These are phyloP conservation scores for Botrytis porri DNA, from an alignment of 2,329 filamentous ascomycete genomes.

Conservation along the genomic window DNA sequence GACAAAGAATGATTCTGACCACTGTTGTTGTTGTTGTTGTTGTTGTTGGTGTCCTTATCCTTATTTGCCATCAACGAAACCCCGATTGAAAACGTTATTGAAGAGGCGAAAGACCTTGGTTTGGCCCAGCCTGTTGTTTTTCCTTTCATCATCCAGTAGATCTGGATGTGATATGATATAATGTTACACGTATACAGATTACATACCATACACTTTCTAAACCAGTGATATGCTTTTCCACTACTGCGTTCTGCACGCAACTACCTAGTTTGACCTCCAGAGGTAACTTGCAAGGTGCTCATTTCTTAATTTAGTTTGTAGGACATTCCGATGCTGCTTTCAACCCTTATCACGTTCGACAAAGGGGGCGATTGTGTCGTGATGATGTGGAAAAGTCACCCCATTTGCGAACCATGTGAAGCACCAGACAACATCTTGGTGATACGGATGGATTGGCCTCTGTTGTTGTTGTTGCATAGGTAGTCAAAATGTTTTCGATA, in stretches of 20 bases:
- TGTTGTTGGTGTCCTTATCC: neutral
- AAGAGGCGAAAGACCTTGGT: slow-evolving; percentile 4
- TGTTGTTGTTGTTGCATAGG: neutral
- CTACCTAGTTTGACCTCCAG: neutral
- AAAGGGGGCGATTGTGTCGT: neutral
- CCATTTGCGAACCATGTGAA: neutral
- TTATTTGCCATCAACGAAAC: neutral
- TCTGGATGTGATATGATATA: neutral
- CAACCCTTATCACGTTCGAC: neutral
- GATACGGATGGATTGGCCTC: neutral
- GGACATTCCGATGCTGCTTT: slow-evolving; percentile 8
- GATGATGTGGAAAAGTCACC: neutral
- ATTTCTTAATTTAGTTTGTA: neutral
- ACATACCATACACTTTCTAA: neutral
- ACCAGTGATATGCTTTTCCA: neutral
- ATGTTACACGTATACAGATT: neutral
- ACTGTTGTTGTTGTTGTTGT: neutral
- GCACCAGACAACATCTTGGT: slow-evolving; percentile 6
- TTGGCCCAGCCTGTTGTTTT: slow-evolving; percentile 8
- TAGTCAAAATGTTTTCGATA: neutral
- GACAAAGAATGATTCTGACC: neutral
- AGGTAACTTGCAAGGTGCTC: neutral
- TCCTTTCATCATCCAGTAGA: neutral
- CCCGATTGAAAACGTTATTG: neutral
- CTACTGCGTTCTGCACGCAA: neutral